Evolutionary conservation across 2,329 filamentous ascomycete species (phyloP).

Genomic region (Hypoxylon sp.): DNA sequence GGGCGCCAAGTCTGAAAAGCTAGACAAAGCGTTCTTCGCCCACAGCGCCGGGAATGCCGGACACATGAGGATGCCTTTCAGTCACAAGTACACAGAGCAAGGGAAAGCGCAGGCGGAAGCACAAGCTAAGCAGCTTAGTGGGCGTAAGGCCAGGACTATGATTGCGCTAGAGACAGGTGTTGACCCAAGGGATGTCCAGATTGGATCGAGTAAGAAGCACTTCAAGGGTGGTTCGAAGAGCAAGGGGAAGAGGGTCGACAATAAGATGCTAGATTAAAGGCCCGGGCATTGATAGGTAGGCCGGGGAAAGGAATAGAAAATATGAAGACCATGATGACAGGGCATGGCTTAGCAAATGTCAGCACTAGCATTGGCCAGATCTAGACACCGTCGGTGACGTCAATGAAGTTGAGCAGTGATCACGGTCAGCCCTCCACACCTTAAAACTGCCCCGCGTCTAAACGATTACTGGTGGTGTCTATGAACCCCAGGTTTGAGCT

Average conservation of each 20-base stretch:
- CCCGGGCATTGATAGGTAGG: too few relatives aligned
- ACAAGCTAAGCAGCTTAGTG: conserved; percentile 78
- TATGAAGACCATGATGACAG: background rate
- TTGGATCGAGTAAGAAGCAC: conserved; percentile 86
- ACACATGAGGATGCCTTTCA: conserved; percentile 85
- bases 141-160: conserved; percentile 85
- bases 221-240: conserved; percentile 83
- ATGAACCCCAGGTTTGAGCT: conserved; percentile 1
- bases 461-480: background rate
- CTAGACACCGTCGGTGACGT: background rate
- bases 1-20: conserved; percentile 79
- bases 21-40: conserved; percentile 93
- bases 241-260: conserved; percentile 67
- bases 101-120: conserved; percentile 66
- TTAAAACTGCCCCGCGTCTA: background rate
- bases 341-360: background rate
- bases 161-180: conserved; percentile 87
- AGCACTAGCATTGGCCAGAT: background rate
- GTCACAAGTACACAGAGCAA: conserved; percentile 89
- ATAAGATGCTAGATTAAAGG: conserved; percentile 56
- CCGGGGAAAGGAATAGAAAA: background rate
- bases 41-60: conserved; percentile 65
- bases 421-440: background rate
- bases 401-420: background rate
- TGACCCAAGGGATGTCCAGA: conserved; percentile 81